Conservation (phyloP, 2,329 filamentous ascomycete genomes). For the Pleoardoris graminearum region DNA sequence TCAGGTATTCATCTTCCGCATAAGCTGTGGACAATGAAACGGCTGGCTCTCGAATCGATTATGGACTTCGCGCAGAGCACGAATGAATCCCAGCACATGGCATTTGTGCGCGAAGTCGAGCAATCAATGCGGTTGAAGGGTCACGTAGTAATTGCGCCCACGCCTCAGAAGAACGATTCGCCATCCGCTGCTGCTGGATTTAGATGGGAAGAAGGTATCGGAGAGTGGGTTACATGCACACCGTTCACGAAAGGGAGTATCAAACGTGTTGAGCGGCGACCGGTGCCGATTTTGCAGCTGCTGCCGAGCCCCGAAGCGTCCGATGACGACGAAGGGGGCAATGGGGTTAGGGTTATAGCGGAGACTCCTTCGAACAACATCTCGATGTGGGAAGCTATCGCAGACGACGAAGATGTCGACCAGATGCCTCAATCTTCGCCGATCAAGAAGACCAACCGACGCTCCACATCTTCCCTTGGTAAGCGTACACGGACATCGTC, state of each 20-base stretch:
- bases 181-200: slow-evolving; percentile 36
- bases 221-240: slow-evolving; percentile 52
- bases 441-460: slow-evolving; percentile 17
- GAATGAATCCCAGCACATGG: slow-evolving; percentile 30
- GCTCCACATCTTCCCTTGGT: slow-evolving; percentile 18
- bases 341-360: slow-evolving; percentile 1
- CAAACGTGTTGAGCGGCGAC: slow-evolving; percentile 18
- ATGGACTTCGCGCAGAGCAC: slow-evolving; percentile 43
- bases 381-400: slow-evolving; percentile 15
- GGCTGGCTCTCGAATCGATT: slow-evolving; percentile 42
- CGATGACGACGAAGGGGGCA: slow-evolving; percentile 18
- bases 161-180: slow-evolving; percentile 35
- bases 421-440: slow-evolving; percentile 30
- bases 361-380: slow-evolving; percentile 4
- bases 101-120: slow-evolving; percentile 37
- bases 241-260: slow-evolving; percentile 36
- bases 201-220: slow-evolving; percentile 51
- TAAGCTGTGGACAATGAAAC: slow-evolving; percentile 41
- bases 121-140: slow-evolving; percentile 35
- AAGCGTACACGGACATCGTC: slow-evolving; percentile 32
- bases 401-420: slow-evolving; percentile 19
- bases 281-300: slow-evolving; percentile 25
- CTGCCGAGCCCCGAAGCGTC: slow-evolving; percentile 36
- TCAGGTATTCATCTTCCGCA: slow-evolving; percentile 30
- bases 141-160: slow-evolving; percentile 28